Evolutionary conservation across 805 yeast genomes (phyloP), one percentile per base, ranked within the genome.

Genomic region (Ogataea ramenticola): DNA sequence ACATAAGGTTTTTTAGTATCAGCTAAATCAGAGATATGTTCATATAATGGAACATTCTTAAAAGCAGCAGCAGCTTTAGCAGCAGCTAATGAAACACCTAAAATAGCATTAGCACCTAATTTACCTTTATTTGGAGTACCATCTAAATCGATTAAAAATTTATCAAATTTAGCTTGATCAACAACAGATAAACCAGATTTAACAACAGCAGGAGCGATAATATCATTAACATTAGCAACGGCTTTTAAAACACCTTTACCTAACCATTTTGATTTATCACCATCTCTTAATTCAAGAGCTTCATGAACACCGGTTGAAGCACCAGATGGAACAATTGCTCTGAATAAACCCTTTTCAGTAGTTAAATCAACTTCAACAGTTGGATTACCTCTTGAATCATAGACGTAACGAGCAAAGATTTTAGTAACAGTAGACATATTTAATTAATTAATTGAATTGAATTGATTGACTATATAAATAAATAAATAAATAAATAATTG

Each of bases 371-470:
- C 98, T 82, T 93, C 98, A 61, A 93, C 99, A 60, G 99, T 91
- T 76, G 99, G 99, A 83, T 91, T 93, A 75, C 98, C 98, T 77
- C 99, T 88, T 62, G 98, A 91, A 77, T 91, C 99, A 84, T 93
- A 91, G 73, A 91, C 96, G 80, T 81, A 85, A 77, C 99, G 90
- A 64, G 98, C 86, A 72, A 77, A 82, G 61, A 90, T 74, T 74
- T 91, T 90, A 58, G 86, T 70, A 64, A 87, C 79, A 60, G 96
- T 84, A 38, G 64, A 54, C 67, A 63, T 63, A 20, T 39, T 39
- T 36, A 19, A 34, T 19, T 19, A 19, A 29, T 29, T 14, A 29
- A 29, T 29, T 14, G 27, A 26, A 26, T 30, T n/a, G 6, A 17
- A 32, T 31, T 31, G 16, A 33, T 22, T 14, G 4, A 21, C 14